These are phyloP conservation scores for Stipa capillata DNA, from an alignment of 176 grass and related monocot genomes.

Conservation along the genomic window DNA sequence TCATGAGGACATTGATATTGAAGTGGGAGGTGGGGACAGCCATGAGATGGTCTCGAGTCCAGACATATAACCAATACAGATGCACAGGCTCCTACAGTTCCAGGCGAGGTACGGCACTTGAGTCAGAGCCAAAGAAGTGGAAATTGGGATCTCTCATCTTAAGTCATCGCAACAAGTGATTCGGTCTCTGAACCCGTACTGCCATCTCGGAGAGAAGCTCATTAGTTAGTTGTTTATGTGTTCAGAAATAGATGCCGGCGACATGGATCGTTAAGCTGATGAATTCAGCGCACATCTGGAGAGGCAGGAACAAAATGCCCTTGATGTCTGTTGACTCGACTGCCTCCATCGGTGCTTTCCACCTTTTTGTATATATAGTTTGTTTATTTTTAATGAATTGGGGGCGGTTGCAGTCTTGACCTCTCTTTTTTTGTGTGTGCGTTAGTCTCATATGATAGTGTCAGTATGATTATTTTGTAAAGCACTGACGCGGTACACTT, in stretches of 20 bases:
- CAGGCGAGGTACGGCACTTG: neutral
- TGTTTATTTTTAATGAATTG: neutral
- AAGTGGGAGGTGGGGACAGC: conserved; percentile 21
- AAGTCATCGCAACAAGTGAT: conserved; percentile 4
- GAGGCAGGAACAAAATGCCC: neutral
- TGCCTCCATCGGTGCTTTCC: neutral
- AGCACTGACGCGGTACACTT: neutral
- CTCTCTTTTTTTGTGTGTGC: neutral
- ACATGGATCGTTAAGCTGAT: neutral
- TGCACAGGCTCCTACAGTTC: conserved; percentile 11
- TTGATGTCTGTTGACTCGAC: neutral
- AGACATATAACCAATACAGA: conserved; percentile 14
- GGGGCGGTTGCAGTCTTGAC: neutral
- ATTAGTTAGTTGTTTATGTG: neutral
- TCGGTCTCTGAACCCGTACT: neutral
- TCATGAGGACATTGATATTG: conserved; percentile 45
- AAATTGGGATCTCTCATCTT: conserved; percentile 16
- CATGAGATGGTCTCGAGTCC: conserved; percentile 30
- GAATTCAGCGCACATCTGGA: neutral
- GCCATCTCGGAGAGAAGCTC: neutral
- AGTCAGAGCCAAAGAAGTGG: conserved; percentile 21
- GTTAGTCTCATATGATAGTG: conserved; percentile 1
- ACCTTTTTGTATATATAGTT: neutral
- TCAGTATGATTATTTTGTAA: conserved; percentile 33
- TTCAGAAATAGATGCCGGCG: neutral